Evolutionary conservation across 2,329 filamentous ascomycete genomes (phyloP).

Genomic region (Daldinia sp.): DNA sequence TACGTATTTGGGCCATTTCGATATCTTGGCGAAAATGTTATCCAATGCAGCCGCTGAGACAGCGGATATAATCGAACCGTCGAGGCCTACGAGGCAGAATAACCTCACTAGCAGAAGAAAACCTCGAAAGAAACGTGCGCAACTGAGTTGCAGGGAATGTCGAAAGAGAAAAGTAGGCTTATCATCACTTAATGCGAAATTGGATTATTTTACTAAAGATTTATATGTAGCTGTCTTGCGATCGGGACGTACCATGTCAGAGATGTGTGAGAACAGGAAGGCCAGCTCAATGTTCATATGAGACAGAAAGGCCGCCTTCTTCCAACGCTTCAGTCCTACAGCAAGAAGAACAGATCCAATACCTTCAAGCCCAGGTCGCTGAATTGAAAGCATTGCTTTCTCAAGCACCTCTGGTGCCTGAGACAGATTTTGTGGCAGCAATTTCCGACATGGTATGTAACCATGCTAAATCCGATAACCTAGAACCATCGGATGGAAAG

Average conservation of each 20-base stretch:
- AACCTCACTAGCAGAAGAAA: constrained; percentile 6
- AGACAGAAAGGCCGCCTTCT: constrained; percentile 3
- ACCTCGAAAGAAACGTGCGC: constrained; percentile 35
- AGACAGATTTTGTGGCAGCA: not conserved
- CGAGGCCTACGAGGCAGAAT: constrained; percentile 11
- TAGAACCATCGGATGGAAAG: not conserved
- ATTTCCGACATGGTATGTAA: not conserved
- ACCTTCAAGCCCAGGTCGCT: constrained; percentile 24
- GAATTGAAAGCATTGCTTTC: constrained; percentile 35
- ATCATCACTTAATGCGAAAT: not conserved
- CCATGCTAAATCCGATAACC: not conserved
- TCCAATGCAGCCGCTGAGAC: constrained; percentile 4
- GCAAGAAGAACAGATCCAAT: constrained; percentile 35
- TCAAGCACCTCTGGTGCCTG: not conserved
- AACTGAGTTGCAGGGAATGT: constrained; percentile 43
- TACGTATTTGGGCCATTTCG: not conserved
- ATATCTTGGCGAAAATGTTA: not conserved
- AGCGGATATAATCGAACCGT: not conserved
- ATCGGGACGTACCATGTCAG: constrained; percentile 42
- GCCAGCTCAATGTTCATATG: constrained; percentile 38
- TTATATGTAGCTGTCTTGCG: constrained; percentile 38
- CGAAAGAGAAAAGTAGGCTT: constrained; percentile 43
- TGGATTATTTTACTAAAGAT: not conserved
- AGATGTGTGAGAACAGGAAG: constrained; percentile 42
- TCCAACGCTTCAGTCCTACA: not conserved